These are phyloP conservation scores for Russula emetica DNA, from an alignment of 768 basidiomycete species.

Conservation along the genomic window DNA sequence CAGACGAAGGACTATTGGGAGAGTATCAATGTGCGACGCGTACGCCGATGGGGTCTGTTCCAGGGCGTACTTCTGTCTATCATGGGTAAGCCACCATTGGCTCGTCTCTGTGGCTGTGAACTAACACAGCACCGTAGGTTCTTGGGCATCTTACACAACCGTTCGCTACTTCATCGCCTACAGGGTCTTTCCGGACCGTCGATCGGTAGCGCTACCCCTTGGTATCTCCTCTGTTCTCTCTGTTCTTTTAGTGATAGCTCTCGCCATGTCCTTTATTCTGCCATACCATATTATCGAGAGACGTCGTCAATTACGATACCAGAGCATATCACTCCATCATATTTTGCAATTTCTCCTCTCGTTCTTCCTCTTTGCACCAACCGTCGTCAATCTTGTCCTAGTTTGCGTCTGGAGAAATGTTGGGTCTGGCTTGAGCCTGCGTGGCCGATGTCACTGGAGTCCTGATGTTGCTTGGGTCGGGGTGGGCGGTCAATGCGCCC, in stretches of 20 bases:
- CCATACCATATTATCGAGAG: constrained; percentile 34
- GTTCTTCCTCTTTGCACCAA: constrained; percentile 47
- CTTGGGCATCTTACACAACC: constrained; percentile 59
- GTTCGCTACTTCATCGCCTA: constrained; percentile 65
- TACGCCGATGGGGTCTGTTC: constrained; percentile 36
- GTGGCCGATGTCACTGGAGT: constrained; percentile 55
- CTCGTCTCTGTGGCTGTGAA: constrained; percentile 4
- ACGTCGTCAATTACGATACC: constrained; percentile 35
- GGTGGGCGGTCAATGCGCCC: constrained; percentile 31
- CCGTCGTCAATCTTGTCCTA: constrained; percentile 53
- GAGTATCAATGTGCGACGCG: constrained; percentile 31
- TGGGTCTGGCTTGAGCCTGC: constrained; percentile 38
- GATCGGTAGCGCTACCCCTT: constrained; percentile 44
- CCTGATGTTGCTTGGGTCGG: constrained; percentile 65
- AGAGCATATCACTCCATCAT: constrained; percentile 37
- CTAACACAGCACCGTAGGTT: constrained; percentile 37
- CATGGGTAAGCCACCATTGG: constrained; percentile 35
- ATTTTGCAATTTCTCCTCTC: constrained; percentile 39
- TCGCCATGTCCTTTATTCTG: constrained; percentile 36
- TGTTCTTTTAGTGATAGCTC: constrained; percentile 26
- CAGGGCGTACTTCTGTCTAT: constrained; percentile 34
- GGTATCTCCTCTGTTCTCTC: constrained; percentile 46
- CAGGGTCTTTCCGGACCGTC: constrained; percentile 42
- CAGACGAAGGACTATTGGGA: constrained; percentile 36
- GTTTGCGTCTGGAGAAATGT: constrained; percentile 50